Evolutionary conservation across 129 eudicot genomes (phyloP), one percentile per base, ranked within the genome.

Genomic region (Scalesia atractyloides): DNA sequence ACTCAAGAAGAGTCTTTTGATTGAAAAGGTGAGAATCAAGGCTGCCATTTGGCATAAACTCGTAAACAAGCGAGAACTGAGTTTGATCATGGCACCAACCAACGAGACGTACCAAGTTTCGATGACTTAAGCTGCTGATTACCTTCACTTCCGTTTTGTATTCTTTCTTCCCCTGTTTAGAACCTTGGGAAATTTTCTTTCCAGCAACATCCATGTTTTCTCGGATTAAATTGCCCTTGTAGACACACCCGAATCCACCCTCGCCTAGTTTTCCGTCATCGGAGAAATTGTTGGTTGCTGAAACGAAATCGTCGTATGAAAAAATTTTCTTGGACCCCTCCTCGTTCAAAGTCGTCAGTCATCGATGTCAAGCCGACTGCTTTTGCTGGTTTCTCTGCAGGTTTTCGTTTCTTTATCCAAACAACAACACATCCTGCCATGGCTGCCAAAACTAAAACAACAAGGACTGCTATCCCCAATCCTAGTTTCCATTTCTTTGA

Each of bases 41-140:
- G 76, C 87, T 86, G 0, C 91, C 91, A 26, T 89, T 82, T 33
- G 88, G 81, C 91, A 86, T 83, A 75, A 73, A 84, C 81, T 86
- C 91, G 17, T 89, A 89, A 14, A 84, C 87, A 41, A 89, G 84
- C 57, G 84, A 66, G 75, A 86, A 82, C 7, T 80, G 86, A 12
- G 83, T 75, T 33, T 84, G 70, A 54, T 86, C 89, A 61, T 89
- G 89, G 36, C 91, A 84, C 96, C 91, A 89, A 19, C 96, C 96
- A 2, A 86, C 80, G 39, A 88, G 87, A 10, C 82, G 77, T 14
- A 88, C 91, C 57, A 89, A 49, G 69, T 89, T 89, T 6, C 84
- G 70, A 72, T 89, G 91, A 56, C 89, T 82, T 52, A 89, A 50
- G 65, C 81, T 59, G 69, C 89, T 82, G 15, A 89, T 84, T 16